phyloP scores from a whole-genome alignment of 768 basidiomycete species.

The Mycena chlorophos region DNA sequence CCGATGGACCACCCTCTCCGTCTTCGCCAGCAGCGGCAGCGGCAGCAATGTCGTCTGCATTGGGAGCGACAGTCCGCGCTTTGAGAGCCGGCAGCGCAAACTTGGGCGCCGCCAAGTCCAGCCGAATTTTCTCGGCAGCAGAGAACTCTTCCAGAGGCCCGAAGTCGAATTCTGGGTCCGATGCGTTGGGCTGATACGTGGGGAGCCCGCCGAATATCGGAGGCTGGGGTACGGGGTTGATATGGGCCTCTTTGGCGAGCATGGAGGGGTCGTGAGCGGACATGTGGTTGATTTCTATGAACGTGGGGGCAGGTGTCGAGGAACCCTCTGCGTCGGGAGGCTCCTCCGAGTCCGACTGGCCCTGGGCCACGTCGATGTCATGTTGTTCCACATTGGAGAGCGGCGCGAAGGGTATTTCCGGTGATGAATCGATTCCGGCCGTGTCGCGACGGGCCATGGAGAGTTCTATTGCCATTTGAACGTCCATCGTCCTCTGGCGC shows the following conservation, averaged over 20 bases:
- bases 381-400: constrained; percentile 54
- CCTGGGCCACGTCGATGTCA: constrained; percentile 38
- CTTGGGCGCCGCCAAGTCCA: constrained; percentile 59
- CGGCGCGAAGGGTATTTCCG: constrained; percentile 34
- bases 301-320: constrained; percentile 25
- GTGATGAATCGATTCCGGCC: constrained; percentile 35
- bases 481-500: constrained; percentile 91
- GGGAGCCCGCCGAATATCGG: constrained; percentile 52
- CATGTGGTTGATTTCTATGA: constrained; percentile 39
- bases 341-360: constrained; percentile 18
- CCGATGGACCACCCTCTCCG: constrained; percentile 30
- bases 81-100: constrained; percentile 36
- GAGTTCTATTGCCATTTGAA: constrained; percentile 85
- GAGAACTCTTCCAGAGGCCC: constrained; percentile 76
- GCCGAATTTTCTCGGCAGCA: constrained; percentile 58
- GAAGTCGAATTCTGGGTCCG: constrained; percentile 71
- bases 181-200: constrained; percentile 64
- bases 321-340: constrained; percentile 24
- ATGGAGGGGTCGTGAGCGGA: constrained; percentile 52
- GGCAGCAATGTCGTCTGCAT: constrained; percentile 16
- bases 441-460: constrained; percentile 72
- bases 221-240: constrained; percentile 27
- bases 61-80: constrained; percentile 18
- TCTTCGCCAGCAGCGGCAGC: constrained; percentile 20
- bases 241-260: constrained; percentile 32